These are phyloP conservation scores for Glomus cerebriforme DNA, from an alignment of 192 early-diverging fungal genomes.

Conservation along the genomic window DNA sequence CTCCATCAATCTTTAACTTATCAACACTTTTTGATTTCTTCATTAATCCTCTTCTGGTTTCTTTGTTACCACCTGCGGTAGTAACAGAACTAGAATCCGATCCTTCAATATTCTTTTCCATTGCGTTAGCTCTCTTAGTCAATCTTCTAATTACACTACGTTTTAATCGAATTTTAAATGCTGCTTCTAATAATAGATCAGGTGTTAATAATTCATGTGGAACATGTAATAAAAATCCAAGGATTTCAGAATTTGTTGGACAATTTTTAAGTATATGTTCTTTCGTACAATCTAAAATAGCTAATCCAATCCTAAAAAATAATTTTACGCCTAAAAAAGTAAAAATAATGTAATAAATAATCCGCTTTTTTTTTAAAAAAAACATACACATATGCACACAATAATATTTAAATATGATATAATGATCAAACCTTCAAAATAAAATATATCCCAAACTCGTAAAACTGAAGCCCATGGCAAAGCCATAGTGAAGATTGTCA, in stretches of 20 bases:
- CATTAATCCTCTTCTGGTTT: not conserved
- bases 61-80: not conserved
- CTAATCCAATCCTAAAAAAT: slow-evolving; percentile 80
- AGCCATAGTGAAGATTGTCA: slow-evolving; percentile 86
- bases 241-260: slow-evolving; percentile 71
- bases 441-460: slow-evolving; percentile 92
- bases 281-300: slow-evolving; percentile 64
- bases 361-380: too few species aligned
- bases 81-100: not conserved
- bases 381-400: too few species aligned
- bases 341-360: too few species aligned
- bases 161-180: slow-evolving; percentile 67
- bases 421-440: slow-evolving; percentile 62
- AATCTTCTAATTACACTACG: slow-evolving; percentile 16
- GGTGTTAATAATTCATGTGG: slow-evolving; percentile 65
- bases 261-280: slow-evolving; percentile 73
- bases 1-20: slow-evolving; percentile 22
- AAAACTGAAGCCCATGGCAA: slow-evolving; percentile 88
- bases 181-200: slow-evolving; percentile 68
- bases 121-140: not conserved
- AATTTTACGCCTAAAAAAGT: slow-evolving; percentile 68
- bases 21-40: not conserved
- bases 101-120: slow-evolving; percentile 1
- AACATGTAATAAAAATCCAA: slow-evolving; percentile 78
- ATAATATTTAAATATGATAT: too few species aligned